phyloP scores from a whole-genome alignment of 495 filamentous ascomycete species.

The Podospora pseudoanserina region DNA sequence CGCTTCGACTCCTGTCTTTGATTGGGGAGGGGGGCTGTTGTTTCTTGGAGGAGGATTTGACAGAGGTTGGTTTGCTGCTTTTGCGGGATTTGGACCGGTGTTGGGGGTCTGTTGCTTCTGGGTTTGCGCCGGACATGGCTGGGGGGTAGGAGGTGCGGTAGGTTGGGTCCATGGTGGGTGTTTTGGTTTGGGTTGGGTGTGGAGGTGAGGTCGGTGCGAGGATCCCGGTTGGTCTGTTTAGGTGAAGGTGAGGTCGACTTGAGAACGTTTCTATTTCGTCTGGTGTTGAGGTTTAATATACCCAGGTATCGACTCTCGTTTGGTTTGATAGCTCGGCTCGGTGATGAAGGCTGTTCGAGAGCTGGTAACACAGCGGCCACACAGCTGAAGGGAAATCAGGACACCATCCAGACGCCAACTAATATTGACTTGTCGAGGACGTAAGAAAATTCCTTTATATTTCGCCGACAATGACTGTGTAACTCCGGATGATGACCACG shows the following conservation, averaged over 20 bases:
- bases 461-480: too few species aligned
- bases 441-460: too few species aligned
- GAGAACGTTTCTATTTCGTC: background rate
- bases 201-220: too few species aligned
- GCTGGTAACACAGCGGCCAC: background rate
- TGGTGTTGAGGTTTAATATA: background rate
- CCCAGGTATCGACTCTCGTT: background rate
- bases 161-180: background rate
- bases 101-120: background rate
- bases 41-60: conserved; percentile 1
- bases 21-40: background rate
- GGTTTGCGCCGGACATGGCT: background rate
- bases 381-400: background rate
- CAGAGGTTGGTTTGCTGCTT: background rate
- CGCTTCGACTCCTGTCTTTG: background rate
- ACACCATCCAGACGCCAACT: background rate
- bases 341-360: background rate
- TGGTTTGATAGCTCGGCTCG: background rate
- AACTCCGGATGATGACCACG: too few species aligned
- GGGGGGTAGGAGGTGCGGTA: background rate
- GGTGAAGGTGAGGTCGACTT: too few species aligned
- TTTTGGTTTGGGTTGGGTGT: too few species aligned
- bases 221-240: too few species aligned
- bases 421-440: background rate
- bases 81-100: background rate